Evolutionary conservation across 306 rosid genomes (phyloP), one percentile per base, ranked within the genome.

Genomic region (Hippophae rhamnoides): DNA sequence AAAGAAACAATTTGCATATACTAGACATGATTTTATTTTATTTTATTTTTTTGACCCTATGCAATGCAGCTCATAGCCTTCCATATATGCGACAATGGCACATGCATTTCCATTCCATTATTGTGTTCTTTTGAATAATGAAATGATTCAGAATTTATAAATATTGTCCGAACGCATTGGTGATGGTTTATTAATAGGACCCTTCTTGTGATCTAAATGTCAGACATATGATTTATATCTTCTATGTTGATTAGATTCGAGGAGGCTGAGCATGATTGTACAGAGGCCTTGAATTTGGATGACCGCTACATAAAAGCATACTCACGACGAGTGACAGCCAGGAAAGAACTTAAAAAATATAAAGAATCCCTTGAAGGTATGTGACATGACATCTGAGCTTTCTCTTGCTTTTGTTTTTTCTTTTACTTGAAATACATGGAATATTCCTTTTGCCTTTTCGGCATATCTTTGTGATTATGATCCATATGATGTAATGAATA

Each of bases 271-370:
- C 86, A 88, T 74, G 99, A 92, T 78, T 86, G 99, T 69, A 88
- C 94, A 12, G 97, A 88, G 74, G 96, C 96, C 71, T 82, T 92
- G 77, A 79, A 88, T 69, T 80, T 92, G 43, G 99, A 92, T 74
- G 99, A 88, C 61, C 94, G 86, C 57, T 92, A 86, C 74, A 88
- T 92, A 62, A 92, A 92, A 80, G 99, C 96, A 56, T 88, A 92
- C 71, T 92, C 95, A 46, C 84, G 96, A 44, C 77, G 99, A 67
- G 93, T 88, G 63, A 84, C 94, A 38, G 88, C 95, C 48, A 83
- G 95, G 69, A 92, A 85, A 76, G 99, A 86, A 77, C 90, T 84
- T 65, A 88, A 88, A 66, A 92, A 86, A 80, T 45, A 68, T 54
- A 88, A 82, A 79, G 94, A 79, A 80, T 78, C 86, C 60, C 63